These are phyloP conservation scores for Medicago truncatula DNA, from an alignment of 306 rosid genomes.

Conservation along the genomic window MtrunA17r5.0-ANR NC_053045.1:55100001-55100500, in stretches of 20 bases:
- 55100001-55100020: slow-evolving; percentile 93
- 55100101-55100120: slow-evolving; percentile 88
- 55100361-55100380: slow-evolving; percentile 41
- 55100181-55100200: neutral
- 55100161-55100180: neutral
- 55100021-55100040: slow-evolving; percentile 95
- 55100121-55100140: slow-evolving; percentile 82
- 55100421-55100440: slow-evolving; percentile 40
- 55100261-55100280: slow-evolving; percentile 63
- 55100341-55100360: slow-evolving; percentile 40
- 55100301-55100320: slow-evolving; percentile 57
- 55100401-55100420: slow-evolving; percentile 34
- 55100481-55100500: slow-evolving; percentile 1
- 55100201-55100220: slow-evolving; percentile 28
- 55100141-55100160: slow-evolving; percentile 13
- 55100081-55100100: slow-evolving; percentile 93
- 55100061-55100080: slow-evolving; percentile 87
- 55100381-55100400: slow-evolving; percentile 24
- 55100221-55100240: slow-evolving; percentile 84
- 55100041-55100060: slow-evolving; percentile 93
- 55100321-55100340: slow-evolving; percentile 86
- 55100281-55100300: slow-evolving; percentile 83
- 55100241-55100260: slow-evolving; percentile 81
- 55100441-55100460: neutral
- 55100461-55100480: neutral